Percentiles rank a stretch among this genome's conserved stretches.
phyloP scores from a whole-genome alignment of 2,329 filamentous ascomycete genomes.

The Claviceps citrina region DNA sequence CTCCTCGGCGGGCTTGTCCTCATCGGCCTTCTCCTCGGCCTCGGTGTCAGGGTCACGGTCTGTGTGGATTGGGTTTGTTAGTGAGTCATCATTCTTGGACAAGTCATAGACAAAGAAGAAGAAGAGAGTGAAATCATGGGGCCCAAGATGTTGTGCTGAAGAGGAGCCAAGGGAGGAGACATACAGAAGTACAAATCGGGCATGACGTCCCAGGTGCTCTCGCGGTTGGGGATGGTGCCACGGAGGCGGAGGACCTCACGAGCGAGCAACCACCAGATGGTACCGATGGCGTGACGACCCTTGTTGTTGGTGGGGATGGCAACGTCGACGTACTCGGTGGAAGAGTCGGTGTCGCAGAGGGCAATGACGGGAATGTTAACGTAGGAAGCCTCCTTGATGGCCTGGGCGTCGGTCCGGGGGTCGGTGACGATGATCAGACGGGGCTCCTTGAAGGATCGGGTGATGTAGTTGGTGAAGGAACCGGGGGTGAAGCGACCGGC shows the following conservation, averaged over 20 bases:
- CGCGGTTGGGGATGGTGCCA: slow-evolving; percentile 88
- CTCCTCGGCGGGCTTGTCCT: slow-evolving; percentile 76
- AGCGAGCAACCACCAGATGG: slow-evolving; percentile 98
- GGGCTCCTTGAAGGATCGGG: slow-evolving; percentile 99
- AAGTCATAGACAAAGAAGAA: neutral
- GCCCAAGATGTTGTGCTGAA: neutral
- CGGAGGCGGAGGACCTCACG: slow-evolving; percentile 98
- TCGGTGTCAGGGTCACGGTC: slow-evolving; percentile 98
- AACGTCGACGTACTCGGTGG: slow-evolving; percentile 98
- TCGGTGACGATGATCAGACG: slow-evolving; percentile 99
- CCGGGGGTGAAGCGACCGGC: slow-evolving; percentile 99
- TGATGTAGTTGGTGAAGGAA: slow-evolving; percentile 99
- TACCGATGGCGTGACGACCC: slow-evolving; percentile 96
- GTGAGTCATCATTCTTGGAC: neutral
- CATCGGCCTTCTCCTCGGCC: slow-evolving; percentile 93
- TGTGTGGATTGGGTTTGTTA: slow-evolving; percentile 21
- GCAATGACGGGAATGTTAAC: slow-evolving; percentile 99
- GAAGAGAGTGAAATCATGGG: neutral
- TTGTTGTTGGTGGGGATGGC: slow-evolving; percentile 99
- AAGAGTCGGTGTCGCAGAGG: slow-evolving; percentile 97
- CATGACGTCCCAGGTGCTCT: slow-evolving; percentile 98
- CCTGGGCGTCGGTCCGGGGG: slow-evolving; percentile 97
- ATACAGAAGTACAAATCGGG: slow-evolving; percentile 98
- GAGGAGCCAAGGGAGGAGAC: slow-evolving; percentile 16
- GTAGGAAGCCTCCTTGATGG: slow-evolving; percentile 99